A percentile compares a stretch with the other conserved stretches of the same genome.
phyloP scores from a whole-genome alignment of 352 stramenopile species.

The Plasmopara viticola region DNA sequence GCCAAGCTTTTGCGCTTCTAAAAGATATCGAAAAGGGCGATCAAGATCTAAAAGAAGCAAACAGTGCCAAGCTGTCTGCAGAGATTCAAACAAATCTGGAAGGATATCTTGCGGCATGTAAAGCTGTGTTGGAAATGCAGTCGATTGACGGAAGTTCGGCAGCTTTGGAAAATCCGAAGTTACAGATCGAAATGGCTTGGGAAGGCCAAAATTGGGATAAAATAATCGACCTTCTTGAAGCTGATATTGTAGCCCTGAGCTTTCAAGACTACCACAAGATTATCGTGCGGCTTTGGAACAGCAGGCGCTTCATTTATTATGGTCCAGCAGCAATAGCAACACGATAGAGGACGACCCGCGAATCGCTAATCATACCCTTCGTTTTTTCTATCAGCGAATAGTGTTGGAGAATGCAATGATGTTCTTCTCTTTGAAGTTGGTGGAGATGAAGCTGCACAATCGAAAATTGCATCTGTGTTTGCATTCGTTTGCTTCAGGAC shows the following conservation, averaged over 20 bases:
- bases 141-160: slow-evolving; percentile 29
- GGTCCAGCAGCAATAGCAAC: slow-evolving; percentile 23
- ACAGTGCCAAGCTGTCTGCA: slow-evolving; percentile 8
- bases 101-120: slow-evolving; percentile 64
- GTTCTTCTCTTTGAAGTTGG: slow-evolving; percentile 19
- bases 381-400: slow-evolving; percentile 48
- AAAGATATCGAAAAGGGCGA: slow-evolving; percentile 29
- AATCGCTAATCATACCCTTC: slow-evolving; percentile 21
- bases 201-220: slow-evolving; percentile 43
- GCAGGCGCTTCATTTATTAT: slow-evolving; percentile 39
- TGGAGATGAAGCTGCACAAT: slow-evolving; percentile 17
- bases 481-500: slow-evolving; percentile 41
- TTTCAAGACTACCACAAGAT: slow-evolving; percentile 25
- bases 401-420: slow-evolving; percentile 43
- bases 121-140: slow-evolving; percentile 52
- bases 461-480: slow-evolving; percentile 33
- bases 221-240: slow-evolving; percentile 38
- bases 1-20: slow-evolving; percentile 45
- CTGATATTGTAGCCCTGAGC: slow-evolving; percentile 34
- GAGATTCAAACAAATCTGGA: slow-evolving; percentile 41
- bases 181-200: slow-evolving; percentile 44
- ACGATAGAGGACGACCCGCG: slow-evolving; percentile 18
- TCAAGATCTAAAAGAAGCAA: slow-evolving; percentile 11
- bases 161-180: slow-evolving; percentile 28
- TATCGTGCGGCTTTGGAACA: slow-evolving; percentile 42